phyloP scores from a whole-genome alignment of 352 stramenopile genomes.

The Globisporangium middletonii region DNA sequence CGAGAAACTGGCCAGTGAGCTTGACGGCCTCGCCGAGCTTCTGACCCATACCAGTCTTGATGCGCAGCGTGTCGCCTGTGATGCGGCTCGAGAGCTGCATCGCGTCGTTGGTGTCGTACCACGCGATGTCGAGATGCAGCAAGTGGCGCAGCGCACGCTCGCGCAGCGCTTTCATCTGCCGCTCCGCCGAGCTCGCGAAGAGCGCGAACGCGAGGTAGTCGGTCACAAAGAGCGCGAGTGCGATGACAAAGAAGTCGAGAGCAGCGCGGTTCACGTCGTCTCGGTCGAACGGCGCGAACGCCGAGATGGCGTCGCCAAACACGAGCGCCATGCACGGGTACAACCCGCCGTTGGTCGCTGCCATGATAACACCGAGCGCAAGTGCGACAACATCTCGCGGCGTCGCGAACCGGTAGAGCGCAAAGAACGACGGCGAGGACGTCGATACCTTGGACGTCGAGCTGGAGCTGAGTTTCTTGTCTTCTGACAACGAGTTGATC shows the following conservation, averaged over 20 bases:
- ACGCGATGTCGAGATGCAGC: slow-evolving; percentile 42
- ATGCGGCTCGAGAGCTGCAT: slow-evolving; percentile 36
- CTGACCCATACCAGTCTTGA: slow-evolving; percentile 49
- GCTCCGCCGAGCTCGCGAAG: slow-evolving; percentile 27
- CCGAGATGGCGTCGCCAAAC: slow-evolving; percentile 38
- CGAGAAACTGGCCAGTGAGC: slow-evolving; percentile 30
- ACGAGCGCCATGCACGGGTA: slow-evolving; percentile 49
- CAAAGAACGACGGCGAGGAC: too few species aligned
- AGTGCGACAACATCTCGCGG: too few species aligned
- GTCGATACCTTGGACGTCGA: too few species aligned
- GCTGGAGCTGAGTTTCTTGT: too few species aligned
- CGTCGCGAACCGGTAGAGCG: too few species aligned
- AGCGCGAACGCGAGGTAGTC: slow-evolving; percentile 23
- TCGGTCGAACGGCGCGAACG: slow-evolving; percentile 22
- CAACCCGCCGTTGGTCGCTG: slow-evolving; percentile 31
- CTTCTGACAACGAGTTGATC: too few species aligned
- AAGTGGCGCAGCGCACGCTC: slow-evolving; percentile 28
- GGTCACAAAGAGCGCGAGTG: slow-evolving; percentile 29
- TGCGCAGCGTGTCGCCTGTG: slow-evolving; percentile 45
- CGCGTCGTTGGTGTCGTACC: slow-evolving; percentile 41
- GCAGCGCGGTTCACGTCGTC: slow-evolving; percentile 18
- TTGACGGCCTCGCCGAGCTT: slow-evolving; percentile 40
- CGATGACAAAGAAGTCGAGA: slow-evolving; percentile 21
- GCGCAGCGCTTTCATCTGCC: slow-evolving; percentile 42
- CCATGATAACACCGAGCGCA: slow-evolving; percentile 21